phyloP scores from a whole-genome alignment of 1,284 basidiomycete genomes.

The Moesziomyces antarcticus region DNA sequence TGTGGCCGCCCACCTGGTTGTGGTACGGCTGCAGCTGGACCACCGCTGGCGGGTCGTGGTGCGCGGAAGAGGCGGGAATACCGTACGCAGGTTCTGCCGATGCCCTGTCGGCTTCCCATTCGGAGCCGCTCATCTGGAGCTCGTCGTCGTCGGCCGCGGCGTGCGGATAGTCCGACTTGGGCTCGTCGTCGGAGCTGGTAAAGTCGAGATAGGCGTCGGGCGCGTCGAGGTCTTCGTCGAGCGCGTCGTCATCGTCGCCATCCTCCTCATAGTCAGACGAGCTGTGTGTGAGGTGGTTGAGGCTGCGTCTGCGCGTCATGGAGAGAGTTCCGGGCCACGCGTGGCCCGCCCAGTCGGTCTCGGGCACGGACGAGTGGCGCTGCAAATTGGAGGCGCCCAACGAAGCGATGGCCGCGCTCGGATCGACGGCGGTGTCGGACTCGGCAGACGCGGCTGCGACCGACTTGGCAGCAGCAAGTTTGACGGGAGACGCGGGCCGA shows the following conservation, averaged over 20 bases:
- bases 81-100: background rate
- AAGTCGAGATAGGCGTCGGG: constrained; percentile 14
- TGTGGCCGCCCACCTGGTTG: constrained; percentile 97
- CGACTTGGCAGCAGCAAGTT: constrained; percentile 6
- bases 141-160: constrained; percentile 41
- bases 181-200: constrained; percentile 33
- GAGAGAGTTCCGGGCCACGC: constrained; percentile 32
- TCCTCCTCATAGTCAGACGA: constrained; percentile 48
- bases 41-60: constrained; percentile 50
- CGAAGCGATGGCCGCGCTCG: constrained; percentile 1
- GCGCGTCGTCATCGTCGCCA: constrained; percentile 25
- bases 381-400: constrained; percentile 19
- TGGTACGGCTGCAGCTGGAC: constrained; percentile 95
- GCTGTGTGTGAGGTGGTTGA: constrained; percentile 27
- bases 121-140: constrained; percentile 45
- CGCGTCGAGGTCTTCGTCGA: constrained; percentile 16
- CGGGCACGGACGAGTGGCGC: constrained; percentile 47
- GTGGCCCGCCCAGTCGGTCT: constrained; percentile 33
- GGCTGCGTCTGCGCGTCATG: constrained; percentile 39
- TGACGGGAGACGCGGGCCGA: constrained; percentile 6
- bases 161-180: constrained; percentile 12
- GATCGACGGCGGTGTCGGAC: background rate
- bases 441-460: background rate
- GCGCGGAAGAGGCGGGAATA: no score
- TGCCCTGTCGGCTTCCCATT: constrained; percentile 28